These are phyloP conservation scores for Chytriomyces sp. DNA, from an alignment of 192 early-diverging fungal species.

Conservation along the genomic window DNA sequence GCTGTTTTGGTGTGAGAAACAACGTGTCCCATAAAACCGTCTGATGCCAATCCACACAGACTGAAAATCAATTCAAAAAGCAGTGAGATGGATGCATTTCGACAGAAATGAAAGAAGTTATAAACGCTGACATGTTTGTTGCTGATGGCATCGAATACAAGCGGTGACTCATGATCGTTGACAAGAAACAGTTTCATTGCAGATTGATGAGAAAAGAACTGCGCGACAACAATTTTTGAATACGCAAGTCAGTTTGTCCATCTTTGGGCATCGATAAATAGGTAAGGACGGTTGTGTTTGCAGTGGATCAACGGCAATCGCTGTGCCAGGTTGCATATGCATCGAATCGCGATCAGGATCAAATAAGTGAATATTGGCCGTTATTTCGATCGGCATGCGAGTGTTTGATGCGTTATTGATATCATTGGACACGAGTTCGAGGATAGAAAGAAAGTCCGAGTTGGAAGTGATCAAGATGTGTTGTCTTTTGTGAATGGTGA, in stretches of 20 bases:
- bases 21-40: neutral
- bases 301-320: slow-evolving; percentile 47
- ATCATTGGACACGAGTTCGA: neutral
- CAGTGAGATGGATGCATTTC: slow-evolving; percentile 20
- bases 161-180: neutral
- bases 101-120: neutral
- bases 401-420: neutral
- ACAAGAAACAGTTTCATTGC: slow-evolving; percentile 17
- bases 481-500: no score
- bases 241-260: neutral
- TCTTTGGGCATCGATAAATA: neutral
- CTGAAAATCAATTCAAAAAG: slow-evolving; percentile 25
- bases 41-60: slow-evolving; percentile 9
- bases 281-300: slow-evolving; percentile 7
- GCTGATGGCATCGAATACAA: neutral
- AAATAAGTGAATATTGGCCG: neutral
- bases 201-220: slow-evolving; percentile 33
- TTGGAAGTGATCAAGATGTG: slow-evolving; percentile 23
- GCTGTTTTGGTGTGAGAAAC: no score
- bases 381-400: neutral
- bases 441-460: slow-evolving; percentile 39
- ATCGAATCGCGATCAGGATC: neutral
- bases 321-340: slow-evolving; percentile 33
- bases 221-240: slow-evolving; percentile 35
- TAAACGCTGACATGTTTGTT: neutral